Base-by-base conservation (phyloP, 345 rosid species). In the Syzygium aqueum region DNA sequence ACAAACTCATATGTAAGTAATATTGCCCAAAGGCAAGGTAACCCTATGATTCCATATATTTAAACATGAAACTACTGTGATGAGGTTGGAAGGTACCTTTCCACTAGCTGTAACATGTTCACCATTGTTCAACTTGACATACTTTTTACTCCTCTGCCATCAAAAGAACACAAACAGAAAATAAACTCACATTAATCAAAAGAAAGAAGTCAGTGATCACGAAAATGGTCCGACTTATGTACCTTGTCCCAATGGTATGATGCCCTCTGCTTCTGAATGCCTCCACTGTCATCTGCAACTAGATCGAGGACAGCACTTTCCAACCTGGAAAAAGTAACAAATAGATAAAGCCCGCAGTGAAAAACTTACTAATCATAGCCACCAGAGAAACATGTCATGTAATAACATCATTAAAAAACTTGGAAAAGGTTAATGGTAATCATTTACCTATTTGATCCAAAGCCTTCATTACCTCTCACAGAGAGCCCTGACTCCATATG, bases 51-150 rank as follows among this genome's bases (percentile, higher is more conserved):
- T 67, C 40, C 43, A 17, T 21, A 67, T 30, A 67, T 67, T 65
- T 67, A 67, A 30, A 21, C 57, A 54, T 54, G 57, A 21, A 33
- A 73, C 23, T 5, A 37, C 12, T 9, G 46, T 73, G 80, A 73
- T 37, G 46, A 73, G 49, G 13, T 73, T 22, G 0, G 27, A 33
- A 43, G 16, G 61, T 95, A 97, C 99, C 99, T 97, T 96, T 88
- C 99, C 99, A 89, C 98, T 97, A 77, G 99, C 99, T 53, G 99
- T 95, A 88, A 96, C 98, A 49, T 95, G 96, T 65, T 97, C 99
- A 87, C 99, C 98, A 88, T 96, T 95, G 91, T 97, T 97, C 92
- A 96, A 90, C 92, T 97, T 97, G 93, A 97, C 84, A 89, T 94
- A 96, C 91, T 96, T 97, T 92, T 97, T 97, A 93, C 98, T 84